Evolutionary conservation across 768 basidiomycete species (phyloP), one percentile per base, ranked within the genome.

Genomic region (Rubroboletus satanas): DNA sequence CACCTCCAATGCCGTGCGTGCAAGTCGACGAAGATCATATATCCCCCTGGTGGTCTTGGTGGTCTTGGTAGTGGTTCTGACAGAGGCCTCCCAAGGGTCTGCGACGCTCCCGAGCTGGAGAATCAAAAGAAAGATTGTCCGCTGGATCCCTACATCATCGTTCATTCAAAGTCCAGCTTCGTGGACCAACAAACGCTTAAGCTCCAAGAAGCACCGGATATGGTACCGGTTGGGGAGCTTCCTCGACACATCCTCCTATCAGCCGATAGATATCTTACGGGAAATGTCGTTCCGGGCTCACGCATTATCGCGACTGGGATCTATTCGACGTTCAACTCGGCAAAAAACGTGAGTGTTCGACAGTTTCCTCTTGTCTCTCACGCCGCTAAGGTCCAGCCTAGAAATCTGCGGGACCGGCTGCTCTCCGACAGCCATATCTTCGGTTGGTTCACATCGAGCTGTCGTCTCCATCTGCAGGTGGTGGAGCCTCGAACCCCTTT

Each of bases 151-250:
- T 99, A 95, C 73, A 79, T 93, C 49, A 95, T 99, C 66, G 77
- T 98, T 15, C 97, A 99, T 71, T 88, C 93, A 36, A 91, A 93
- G 73, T 98, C 93, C 32, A 79, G 83, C 7, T 99, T 98, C 66
- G 88, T 94, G 8, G 97, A 99, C 67, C 94, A 97, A 62, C 97
- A 99, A 72, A 90, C 84, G 11, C 79, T 99, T 62, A 99, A 99
- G 70, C 81, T 99, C 12, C 97, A 99, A 72, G 97, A 99, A 72
- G 95, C 96, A 17, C 97, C 97, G 0, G 97, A 99, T 70, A 97
- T 98, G 93, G 97, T 99, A 1, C 97, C 97, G 0, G 95, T 98
- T 26, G 97, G 97, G 79, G 97, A 99, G 67, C 77, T 99, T 39
- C 97, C 97, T 9, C 75, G 95, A 46, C 97, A 98, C 68, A 93